Evolutionary conservation across 106 monocot genomes (phyloP), one percentile per base, ranked within the genome.

Genomic region (Allium sativum): DNA sequence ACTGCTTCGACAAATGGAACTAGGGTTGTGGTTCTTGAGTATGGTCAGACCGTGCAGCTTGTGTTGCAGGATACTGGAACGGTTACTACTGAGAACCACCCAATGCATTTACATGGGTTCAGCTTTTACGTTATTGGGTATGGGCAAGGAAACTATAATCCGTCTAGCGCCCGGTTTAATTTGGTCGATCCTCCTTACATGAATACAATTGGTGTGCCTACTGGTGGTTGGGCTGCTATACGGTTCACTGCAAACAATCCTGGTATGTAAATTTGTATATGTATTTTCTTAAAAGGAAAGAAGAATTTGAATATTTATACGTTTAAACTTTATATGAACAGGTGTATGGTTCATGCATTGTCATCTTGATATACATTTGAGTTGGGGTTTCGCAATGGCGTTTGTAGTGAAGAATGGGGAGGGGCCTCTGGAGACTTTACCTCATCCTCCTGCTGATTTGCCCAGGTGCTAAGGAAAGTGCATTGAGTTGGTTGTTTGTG

Each of bases 271-370:
- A 31, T 31, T 31, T 31, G 4, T 31, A 31, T 31, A 31, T 1
- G 31, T 5, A 1, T 5, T 31, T 31, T 31, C 31, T 31, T 31
- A 31, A 31, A 31, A 31, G 5, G 31, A 31, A 31, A 31, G 31
- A 31, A 31, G 31, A 31, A 31, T 31, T 31, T 31, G 31, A 31
- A 31, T 31, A 31, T 31, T 50, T 17, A 17, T 15, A 16, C 8
- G n/a, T 16, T 16, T 44, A n/a, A 42, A 51, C 40, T 41, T 60
- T 13, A 22, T 17, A 52, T 13, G 6, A 55, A 69, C 44, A 82
- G 81, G 81, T 46, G 73, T 77, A 7, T 82, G 79, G 79, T 73
- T 79, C 60, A 70, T 79, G 83, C 75, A 79, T 73, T 84, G 79
- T 48, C 79, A 84, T 52, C 65, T 84, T 9, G 83, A 84, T 7